Evolutionary conservation across 208 protist species (phyloP), one percentile per base, ranked within the genome.

Genomic region (Crithidia sp.): DNA sequence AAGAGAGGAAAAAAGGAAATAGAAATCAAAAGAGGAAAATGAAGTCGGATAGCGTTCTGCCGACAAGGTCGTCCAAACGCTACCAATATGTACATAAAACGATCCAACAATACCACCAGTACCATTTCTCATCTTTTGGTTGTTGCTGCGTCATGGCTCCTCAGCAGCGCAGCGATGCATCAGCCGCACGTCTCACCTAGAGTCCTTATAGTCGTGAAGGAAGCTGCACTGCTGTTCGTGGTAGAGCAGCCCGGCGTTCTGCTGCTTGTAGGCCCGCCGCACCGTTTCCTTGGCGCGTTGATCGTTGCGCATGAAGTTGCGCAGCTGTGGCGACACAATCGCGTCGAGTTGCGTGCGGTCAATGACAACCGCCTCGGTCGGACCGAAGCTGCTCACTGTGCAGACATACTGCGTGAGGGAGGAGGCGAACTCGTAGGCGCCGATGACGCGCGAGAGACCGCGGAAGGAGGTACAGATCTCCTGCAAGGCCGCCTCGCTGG

Each of bases 341-440:
- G 71, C 53, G 56, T 94, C 84, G 36, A 95, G 68, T 54, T 82
- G 78, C 9, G 79, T 50, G 44, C 67, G 64, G 14, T 93, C 81
- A 28, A 96, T 77, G 4, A 92, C 76, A 61, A 88, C 88, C 28
- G 88, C 92, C 65, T 96, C 88, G 7, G 88, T 89, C 6, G 94
- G 60, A 0, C 90, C 89, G 57, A 91, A 89, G 57, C 92, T 95
- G 28, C 83, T 91, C 2, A 88, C 87, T 2, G 88, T 93, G 57
- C 80, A 92, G 2, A 70, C 81, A 70, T 93, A 94, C 67, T 95
- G 87, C 4, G 86, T 71, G 8, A 88, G 75, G 14, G 65, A 79
- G 16, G 81, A 77, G 19, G 85, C 84, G 44, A 88, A 91, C 59
- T 96, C 92, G 63, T 95, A 96, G 2, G 87, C 89, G 2, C 92